phyloP scores from a whole-genome alignment of 345 rosid species.

The Nasturtium officinale region DNA sequence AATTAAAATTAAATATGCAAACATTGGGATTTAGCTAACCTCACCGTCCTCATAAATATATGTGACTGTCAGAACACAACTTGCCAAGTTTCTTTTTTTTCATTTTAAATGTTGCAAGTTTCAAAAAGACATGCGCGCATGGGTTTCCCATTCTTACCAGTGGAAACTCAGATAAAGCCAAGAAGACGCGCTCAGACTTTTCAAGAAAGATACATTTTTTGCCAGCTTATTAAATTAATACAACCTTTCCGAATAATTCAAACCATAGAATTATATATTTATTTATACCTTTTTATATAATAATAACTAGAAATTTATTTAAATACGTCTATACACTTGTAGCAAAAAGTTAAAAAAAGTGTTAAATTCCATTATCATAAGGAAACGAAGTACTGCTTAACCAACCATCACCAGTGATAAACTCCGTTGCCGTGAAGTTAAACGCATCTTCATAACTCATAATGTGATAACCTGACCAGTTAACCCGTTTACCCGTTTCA shows the following conservation, averaged over 20 bases:
- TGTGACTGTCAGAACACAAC: constrained; percentile 8
- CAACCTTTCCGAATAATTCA: constrained; percentile 5
- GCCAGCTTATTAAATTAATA: constrained; percentile 1
- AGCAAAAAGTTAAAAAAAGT: not conserved
- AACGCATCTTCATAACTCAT: constrained; percentile 69
- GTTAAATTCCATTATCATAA: constrained; percentile 63
- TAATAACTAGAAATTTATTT: not conserved
- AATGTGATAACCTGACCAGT: constrained; percentile 70
- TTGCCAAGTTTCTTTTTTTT: not conserved
- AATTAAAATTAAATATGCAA: too few relatives aligned
- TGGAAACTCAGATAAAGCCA: constrained; percentile 13
- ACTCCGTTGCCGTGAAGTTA: constrained; percentile 68
- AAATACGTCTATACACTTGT: constrained; percentile 10
- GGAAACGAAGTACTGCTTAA: constrained; percentile 78
- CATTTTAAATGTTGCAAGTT: not conserved
- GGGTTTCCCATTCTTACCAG: not conserved
- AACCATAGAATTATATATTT: constrained; percentile 2
- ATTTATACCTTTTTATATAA: not conserved
- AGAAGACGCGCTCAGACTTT: constrained; percentile 5
- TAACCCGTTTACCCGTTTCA: constrained; percentile 55
- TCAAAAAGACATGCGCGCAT: constrained; percentile 16
- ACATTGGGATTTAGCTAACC: not conserved
- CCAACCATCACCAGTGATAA: constrained; percentile 76
- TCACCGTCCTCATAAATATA: not conserved
- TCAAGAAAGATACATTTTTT: constrained; percentile 14